Conservation (phyloP, 305 asterid genomes). For the Stenogyne calaminthoides region DNA sequence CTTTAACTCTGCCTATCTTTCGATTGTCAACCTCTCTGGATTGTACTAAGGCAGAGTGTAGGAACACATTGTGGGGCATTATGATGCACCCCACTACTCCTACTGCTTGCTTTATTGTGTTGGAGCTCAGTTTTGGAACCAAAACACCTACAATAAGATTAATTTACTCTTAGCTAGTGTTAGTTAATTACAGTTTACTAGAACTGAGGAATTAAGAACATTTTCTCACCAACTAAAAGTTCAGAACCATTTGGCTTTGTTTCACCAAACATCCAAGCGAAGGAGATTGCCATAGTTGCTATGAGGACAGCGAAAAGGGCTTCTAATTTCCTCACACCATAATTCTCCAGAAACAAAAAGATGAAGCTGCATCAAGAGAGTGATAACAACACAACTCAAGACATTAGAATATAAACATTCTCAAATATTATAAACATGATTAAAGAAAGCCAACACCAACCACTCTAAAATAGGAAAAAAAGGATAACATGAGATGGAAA, state of each 20-base stretch:
- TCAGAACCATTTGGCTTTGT: conserved; percentile 78
- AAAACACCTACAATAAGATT: conserved; percentile 56
- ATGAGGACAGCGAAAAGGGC: conserved; percentile 92
- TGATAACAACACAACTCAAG: conserved; percentile 19
- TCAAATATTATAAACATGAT: neutral
- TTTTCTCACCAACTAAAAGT: conserved; percentile 69
- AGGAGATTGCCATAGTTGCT: conserved; percentile 81
- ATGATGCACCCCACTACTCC: conserved; percentile 91
- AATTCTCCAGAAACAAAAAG: conserved; percentile 85
- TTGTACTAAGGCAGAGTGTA: conserved; percentile 93
- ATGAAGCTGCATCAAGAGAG: conserved; percentile 64
- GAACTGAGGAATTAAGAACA: neutral
- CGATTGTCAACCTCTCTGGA: conserved; percentile 69
- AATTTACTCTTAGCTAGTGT: neutral
- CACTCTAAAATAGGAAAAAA: conserved; percentile 8
- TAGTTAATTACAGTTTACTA: neutral
- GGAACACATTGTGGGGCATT: conserved; percentile 95
- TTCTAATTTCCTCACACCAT: conserved; percentile 92
- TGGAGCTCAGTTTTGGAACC: conserved; percentile 85
- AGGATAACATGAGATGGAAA: too few species aligned
- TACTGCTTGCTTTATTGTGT: conserved; percentile 77
- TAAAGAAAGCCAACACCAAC: conserved; percentile 25
- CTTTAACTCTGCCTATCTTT: conserved; percentile 70
- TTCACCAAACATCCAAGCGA: conserved; percentile 97
- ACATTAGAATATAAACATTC: conserved; percentile 2